A percentile compares a stretch with the other conserved stretches of the same genome.
Conservation (phyloP, 495 filamentous ascomycete species). For the Aspergillus carlsbadensis region DNA sequence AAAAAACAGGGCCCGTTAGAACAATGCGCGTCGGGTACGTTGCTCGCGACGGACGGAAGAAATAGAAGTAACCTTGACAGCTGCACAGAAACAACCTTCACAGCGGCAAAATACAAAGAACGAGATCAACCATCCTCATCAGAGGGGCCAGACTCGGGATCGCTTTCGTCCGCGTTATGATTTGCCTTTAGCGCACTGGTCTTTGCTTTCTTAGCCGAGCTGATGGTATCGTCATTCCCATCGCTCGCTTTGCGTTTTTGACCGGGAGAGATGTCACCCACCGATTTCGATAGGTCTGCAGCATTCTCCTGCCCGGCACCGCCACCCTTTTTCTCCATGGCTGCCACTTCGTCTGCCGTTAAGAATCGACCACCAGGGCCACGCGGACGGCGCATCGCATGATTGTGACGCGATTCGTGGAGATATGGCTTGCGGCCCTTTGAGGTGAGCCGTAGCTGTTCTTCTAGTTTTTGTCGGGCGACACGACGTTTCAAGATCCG, state of each 20-base stretch:
- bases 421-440: conserved; percentile 97
- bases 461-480: conserved; percentile 89
- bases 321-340: conserved; percentile 67
- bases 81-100: too few species aligned
- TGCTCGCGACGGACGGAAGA: conserved; percentile 40
- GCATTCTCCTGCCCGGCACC: conserved; percentile 34
- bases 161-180: conserved; percentile 48
- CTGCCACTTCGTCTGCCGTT: conserved; percentile 95
- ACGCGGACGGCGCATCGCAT: conserved; percentile 94
- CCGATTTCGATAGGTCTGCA: conserved; percentile 28
- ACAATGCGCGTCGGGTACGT: conserved; percentile 26
- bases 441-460: conserved; percentile 82
- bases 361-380: conserved; percentile 96
- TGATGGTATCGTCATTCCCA: conserved; percentile 39
- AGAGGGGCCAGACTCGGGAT: conserved; percentile 47
- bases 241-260: conserved; percentile 54
- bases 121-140: conserved; percentile 51
- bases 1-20: conserved; percentile 22
- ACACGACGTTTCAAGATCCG: conserved; percentile 92
- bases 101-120: conserved; percentile 21
- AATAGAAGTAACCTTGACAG: too few species aligned
- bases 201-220: conserved; percentile 50
- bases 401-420: conserved; percentile 98
- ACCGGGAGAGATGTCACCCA: conserved; percentile 25
- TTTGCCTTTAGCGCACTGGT: conserved; percentile 28